Evolutionary conservation across 164 flowering plant species (phyloP).

Genomic region (Chimonanthus salicifolius): DNA sequence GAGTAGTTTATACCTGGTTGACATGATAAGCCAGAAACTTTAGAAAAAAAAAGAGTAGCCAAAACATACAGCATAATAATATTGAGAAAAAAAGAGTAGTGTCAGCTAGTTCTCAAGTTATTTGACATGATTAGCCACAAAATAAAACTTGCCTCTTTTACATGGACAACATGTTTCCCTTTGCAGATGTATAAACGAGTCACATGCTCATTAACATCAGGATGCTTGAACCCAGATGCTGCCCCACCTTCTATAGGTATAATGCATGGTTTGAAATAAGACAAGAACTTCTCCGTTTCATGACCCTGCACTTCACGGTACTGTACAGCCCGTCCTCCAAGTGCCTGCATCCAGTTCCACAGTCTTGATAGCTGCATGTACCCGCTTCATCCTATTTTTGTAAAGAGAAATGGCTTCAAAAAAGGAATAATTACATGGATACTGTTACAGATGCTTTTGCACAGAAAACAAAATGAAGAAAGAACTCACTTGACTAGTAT

Average conservation of each 20-base stretch:
- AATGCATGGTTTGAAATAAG: slow-evolving; percentile 96
- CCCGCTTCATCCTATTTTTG: slow-evolving; percentile 91
- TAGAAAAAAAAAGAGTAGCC: not conserved
- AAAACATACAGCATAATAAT: not conserved
- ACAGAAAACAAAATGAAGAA: not conserved
- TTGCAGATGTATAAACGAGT: slow-evolving; percentile 78
- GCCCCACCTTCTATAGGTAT: slow-evolving; percentile 93
- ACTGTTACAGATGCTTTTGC: not conserved
- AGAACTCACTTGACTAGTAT: slow-evolving; percentile 68
- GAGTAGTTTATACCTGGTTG: not conserved
- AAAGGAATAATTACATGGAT: slow-evolving; percentile 4
- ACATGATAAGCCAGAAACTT: not conserved
- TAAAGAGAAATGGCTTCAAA: not conserved
- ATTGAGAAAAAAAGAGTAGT: not conserved
- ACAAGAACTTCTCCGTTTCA: slow-evolving; percentile 92
- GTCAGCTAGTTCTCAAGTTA: not conserved
- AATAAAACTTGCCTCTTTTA: slow-evolving; percentile 76
- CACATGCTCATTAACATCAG: slow-evolving; percentile 67
- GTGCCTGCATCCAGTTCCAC: slow-evolving; percentile 97
- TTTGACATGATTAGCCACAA: not conserved
- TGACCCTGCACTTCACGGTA: slow-evolving; percentile 99
- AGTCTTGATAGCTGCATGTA: slow-evolving; percentile 88
- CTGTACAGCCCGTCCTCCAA: slow-evolving; percentile 99
- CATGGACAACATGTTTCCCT: slow-evolving; percentile 96
- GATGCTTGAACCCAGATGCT: slow-evolving; percentile 90